A percentile compares a stretch with the other conserved stretches of the same genome.
Conservation (phyloP, 352 stramenopile species). For the Pythium apleroticum region DNA sequence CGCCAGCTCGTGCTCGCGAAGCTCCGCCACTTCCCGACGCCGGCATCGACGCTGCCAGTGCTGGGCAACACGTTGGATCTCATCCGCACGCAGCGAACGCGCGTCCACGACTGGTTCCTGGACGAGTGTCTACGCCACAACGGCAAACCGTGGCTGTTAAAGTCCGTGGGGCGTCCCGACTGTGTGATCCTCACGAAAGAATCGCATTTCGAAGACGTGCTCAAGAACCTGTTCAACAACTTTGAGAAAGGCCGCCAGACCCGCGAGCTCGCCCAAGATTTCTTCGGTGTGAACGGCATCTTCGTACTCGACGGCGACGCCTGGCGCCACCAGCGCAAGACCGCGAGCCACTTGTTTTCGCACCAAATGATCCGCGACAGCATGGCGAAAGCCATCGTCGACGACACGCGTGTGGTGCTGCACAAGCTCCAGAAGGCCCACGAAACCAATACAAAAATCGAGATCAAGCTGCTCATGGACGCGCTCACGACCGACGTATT, state of each 20-base stretch:
- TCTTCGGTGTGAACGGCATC: constrained; percentile 78
- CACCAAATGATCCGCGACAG: constrained; percentile 50
- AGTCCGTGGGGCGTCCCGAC: constrained; percentile 35
- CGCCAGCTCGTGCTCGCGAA: not conserved
- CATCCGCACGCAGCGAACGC: constrained; percentile 36
- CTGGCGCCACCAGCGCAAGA: constrained; percentile 82
- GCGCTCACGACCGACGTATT: constrained; percentile 74
- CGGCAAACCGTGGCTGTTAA: constrained; percentile 46
- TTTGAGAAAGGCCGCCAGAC: constrained; percentile 68
- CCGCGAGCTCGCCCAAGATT: constrained; percentile 39
- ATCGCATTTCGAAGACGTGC: constrained; percentile 52
- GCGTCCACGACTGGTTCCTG: constrained; percentile 62
- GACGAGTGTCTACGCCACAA: constrained; percentile 45
- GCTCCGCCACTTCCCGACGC: constrained; percentile 32
- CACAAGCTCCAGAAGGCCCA: constrained; percentile 29
- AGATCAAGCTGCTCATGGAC: constrained; percentile 56
- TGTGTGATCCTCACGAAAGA: constrained; percentile 43
- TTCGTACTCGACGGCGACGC: constrained; percentile 60
- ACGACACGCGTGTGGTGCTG: constrained; percentile 39
- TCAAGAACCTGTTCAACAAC: constrained; percentile 69
- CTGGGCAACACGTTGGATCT: constrained; percentile 63
- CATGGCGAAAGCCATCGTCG: constrained; percentile 53
- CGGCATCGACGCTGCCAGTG: constrained; percentile 42
- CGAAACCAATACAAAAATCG: constrained; percentile 24
- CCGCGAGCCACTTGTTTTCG: constrained; percentile 88